Conservation (phyloP, 768 basidiomycete species). For the Pleurotus salmoneostramineus region DNA sequence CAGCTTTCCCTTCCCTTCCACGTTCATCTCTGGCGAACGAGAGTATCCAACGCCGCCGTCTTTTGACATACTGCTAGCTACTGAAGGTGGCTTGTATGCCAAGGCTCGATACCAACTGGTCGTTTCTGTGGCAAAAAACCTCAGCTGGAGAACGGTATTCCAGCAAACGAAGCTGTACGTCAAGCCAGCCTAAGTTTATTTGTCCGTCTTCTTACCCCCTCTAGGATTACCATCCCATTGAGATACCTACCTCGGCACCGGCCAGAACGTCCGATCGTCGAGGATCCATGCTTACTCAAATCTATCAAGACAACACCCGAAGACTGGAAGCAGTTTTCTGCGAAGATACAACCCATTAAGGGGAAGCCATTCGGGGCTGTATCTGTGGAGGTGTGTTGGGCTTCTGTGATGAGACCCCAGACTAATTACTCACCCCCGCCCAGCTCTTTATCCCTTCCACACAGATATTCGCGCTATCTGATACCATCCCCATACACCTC, state of each 20-base stretch:
- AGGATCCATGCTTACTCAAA: conserved; percentile 4
- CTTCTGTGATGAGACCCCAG: conserved; percentile 37
- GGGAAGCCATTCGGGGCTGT: neutral
- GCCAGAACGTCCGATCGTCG: conserved; percentile 6
- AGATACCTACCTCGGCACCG: conserved; percentile 12
- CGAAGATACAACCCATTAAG: conserved; percentile 7
- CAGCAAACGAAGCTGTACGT: neutral
- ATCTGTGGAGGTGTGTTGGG: conserved; percentile 29
- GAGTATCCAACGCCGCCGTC: conserved; percentile 7
- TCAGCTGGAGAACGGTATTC: neutral
- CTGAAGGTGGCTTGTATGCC: conserved; percentile 10
- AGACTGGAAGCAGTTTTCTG: conserved; percentile 13
- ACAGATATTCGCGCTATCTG: conserved; percentile 49
- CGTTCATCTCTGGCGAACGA: conserved; percentile 5
- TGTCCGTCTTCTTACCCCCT: neutral
- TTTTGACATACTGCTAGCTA: neutral
- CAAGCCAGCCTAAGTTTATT: neutral
- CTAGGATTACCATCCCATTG: conserved; percentile 5
- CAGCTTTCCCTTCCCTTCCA: conserved; percentile 5
- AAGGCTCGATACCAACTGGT: neutral
- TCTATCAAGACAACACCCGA: conserved; percentile 10
- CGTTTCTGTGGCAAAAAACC: neutral
- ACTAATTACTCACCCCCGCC: neutral
- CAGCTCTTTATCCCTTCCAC: conserved; percentile 61
- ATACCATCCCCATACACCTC: conserved; percentile 62